phyloP scores from a whole-genome alignment of 108 stramenopile genomes.

The Seminavis robusta region DNA sequence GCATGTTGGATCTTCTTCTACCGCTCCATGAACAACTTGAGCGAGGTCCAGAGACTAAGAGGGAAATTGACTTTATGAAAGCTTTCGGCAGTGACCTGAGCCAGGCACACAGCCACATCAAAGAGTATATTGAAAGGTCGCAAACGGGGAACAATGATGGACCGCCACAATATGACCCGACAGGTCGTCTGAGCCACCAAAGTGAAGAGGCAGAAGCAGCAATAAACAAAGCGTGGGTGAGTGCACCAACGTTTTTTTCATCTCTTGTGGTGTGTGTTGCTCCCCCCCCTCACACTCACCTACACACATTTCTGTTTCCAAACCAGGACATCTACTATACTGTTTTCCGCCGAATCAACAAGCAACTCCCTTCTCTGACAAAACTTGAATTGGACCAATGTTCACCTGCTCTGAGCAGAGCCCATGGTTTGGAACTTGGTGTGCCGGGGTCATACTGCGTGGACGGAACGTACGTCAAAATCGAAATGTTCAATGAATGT shows the following conservation, averaged over 20 bases:
- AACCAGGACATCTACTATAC: constrained; percentile 93
- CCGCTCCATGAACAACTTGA: constrained; percentile 85
- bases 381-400: constrained; percentile 87
- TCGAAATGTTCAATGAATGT: constrained; percentile 76
- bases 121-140: constrained; percentile 28
- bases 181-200: constrained; percentile 37
- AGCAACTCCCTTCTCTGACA: constrained; percentile 84
- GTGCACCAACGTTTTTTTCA: constrained; percentile 92
- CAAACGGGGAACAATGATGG: not conserved
- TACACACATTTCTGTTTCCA: not conserved
- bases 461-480: constrained; percentile 89
- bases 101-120: constrained; percentile 68
- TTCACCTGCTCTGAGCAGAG: constrained; percentile 83
- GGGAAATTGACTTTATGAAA: constrained; percentile 80
- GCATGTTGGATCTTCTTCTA: constrained; percentile 85
- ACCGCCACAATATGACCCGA: constrained; percentile 10
- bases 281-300: too few relatives aligned
- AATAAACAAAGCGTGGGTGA: constrained; percentile 96
- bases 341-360: constrained; percentile 94
- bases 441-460: constrained; percentile 97
- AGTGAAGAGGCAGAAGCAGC: constrained; percentile 84
- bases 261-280: not conserved
- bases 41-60: constrained; percentile 68
- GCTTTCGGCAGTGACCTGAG: constrained; percentile 68
- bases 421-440: constrained; percentile 87